phyloP scores from a whole-genome alignment of 768 basidiomycete species.

The Stropharia rugosoannulata region DNA sequence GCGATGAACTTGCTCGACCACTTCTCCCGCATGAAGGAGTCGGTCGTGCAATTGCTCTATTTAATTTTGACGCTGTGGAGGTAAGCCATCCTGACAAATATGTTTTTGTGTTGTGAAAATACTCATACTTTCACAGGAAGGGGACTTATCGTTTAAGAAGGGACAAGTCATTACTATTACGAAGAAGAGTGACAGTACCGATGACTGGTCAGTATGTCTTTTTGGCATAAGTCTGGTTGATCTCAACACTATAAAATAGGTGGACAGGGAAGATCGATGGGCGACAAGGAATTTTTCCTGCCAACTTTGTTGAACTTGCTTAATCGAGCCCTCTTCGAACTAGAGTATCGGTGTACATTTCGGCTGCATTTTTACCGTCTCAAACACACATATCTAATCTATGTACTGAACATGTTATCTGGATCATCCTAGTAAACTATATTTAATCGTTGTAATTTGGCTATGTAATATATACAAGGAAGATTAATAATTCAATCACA shows the following conservation, averaged over 20 bases:
- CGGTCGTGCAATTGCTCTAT: conserved; percentile 72
- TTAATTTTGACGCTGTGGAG: conserved; percentile 72
- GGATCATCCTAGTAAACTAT: neutral
- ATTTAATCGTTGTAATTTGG: neutral
- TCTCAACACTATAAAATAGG: conserved; percentile 36
- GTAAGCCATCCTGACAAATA: conserved; percentile 30
- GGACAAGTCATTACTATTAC: conserved; percentile 73
- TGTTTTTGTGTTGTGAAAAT: neutral
- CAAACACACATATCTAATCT: too few species aligned
- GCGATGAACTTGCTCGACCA: conserved; percentile 48
- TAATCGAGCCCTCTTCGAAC: conserved; percentile 14
- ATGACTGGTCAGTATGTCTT: conserved; percentile 65
- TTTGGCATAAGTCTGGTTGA: neutral
- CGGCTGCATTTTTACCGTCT: neutral
- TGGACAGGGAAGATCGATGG: conserved; percentile 73
- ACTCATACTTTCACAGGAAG: conserved; percentile 40
- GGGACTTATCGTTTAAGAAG: conserved; percentile 74
- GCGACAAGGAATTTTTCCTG: conserved; percentile 72
- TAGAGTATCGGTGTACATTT: neutral
- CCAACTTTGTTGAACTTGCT: conserved; percentile 77
- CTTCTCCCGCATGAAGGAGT: conserved; percentile 58
- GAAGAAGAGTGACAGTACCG: conserved; percentile 65
- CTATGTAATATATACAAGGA: neutral
- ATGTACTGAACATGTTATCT: neutral
- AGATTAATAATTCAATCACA: too few species aligned